phyloP scores from a whole-genome alignment of 257 asterid genomes.

The Paraleonurus japonicus region DNA sequence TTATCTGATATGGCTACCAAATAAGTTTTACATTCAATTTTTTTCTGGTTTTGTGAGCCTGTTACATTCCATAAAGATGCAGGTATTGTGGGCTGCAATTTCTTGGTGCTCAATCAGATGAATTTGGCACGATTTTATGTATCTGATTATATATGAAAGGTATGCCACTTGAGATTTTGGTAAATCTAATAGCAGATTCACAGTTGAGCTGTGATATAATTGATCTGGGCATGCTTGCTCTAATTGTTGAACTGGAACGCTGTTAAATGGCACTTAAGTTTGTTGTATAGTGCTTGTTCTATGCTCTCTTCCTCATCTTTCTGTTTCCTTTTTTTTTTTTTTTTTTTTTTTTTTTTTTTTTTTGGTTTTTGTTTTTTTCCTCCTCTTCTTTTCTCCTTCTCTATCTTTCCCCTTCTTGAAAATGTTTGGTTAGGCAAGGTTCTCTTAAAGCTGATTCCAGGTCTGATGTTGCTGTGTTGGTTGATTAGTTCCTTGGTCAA shows the following conservation, averaged over 20 bases:
- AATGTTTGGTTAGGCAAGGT: constrained; percentile 63
- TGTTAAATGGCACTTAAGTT: constrained; percentile 23
- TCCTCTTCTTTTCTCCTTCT: neutral
- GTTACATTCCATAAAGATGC: constrained; percentile 64
- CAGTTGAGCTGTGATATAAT: constrained; percentile 26
- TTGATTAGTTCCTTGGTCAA: constrained; percentile 51
- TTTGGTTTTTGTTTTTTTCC: neutral
- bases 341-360: neutral
- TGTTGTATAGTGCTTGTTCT: constrained; percentile 22
- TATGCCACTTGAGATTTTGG: constrained; percentile 41
- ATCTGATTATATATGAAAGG: constrained; percentile 49
- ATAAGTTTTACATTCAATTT: constrained; percentile 21
- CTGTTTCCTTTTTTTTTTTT: constrained; percentile 9
- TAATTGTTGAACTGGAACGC: constrained; percentile 18
- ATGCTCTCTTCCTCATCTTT: constrained; percentile 46
- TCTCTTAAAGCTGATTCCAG: constrained; percentile 49
- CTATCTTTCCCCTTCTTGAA: constrained; percentile 30
- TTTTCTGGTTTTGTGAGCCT: constrained; percentile 45
- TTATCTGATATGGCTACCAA: constrained; percentile 20
- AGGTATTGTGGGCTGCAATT: constrained; percentile 52
- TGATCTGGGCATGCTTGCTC: constrained; percentile 28
- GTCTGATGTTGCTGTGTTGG: constrained; percentile 59
- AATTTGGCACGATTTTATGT: constrained; percentile 46
- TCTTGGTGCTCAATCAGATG: constrained; percentile 58
- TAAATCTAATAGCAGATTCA: constrained; percentile 29